Evolutionary conservation across 2,329 filamentous ascomycete species (phyloP), one percentile per base, ranked within the genome.

Genomic region (Neofusicoccum kwambonambiense): DNA sequence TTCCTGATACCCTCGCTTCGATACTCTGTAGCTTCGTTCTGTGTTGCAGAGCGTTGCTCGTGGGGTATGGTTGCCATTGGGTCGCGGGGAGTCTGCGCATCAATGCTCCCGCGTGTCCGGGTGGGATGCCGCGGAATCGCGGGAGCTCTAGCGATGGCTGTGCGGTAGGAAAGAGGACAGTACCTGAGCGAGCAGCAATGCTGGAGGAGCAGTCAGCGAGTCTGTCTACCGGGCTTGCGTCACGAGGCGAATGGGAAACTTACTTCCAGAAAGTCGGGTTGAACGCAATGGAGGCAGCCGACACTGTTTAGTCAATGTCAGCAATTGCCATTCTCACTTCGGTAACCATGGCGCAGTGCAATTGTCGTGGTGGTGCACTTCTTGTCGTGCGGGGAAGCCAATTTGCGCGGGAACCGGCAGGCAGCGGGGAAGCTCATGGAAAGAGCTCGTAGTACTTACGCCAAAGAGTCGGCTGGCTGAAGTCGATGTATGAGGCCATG

Each of bases 251-350:
- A 68, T 66, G 58, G 11, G 17, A 41, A 62, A 85, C 91, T 83
- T 85, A 97, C 93, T 99, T 99, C 95, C 95, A 99, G 80, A 97
- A 98, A n/a, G 95, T 89, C 22, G 95, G 95, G 80, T 99, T 99
- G 81, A 99, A 98, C 56, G 89, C 85, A 79, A 99, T 96, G 62
- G 91, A 86, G 64, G 83, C 84, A 54, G 89, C 91, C 70, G 92
- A 91, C 70, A 95, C 93, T 97, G 68, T 69, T 42, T 11, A 45
- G 11, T 31, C 11, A 31, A 35, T 9, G 54, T 57, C 15, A 57
- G 39, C 54, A 37, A 42, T 45, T 45, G 47, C 27, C 34, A 4
- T 17, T 41, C 15, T 9, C 27, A 6, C 3, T 31, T 6, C 13
- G 39, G n/a, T 19, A 5, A 3, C 2, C 37, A 31, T 19, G n/a